These are phyloP conservation scores for Rhizophagus sp. DNA, from an alignment of 192 early-diverging fungal genomes.

Conservation along the genomic window DNA sequence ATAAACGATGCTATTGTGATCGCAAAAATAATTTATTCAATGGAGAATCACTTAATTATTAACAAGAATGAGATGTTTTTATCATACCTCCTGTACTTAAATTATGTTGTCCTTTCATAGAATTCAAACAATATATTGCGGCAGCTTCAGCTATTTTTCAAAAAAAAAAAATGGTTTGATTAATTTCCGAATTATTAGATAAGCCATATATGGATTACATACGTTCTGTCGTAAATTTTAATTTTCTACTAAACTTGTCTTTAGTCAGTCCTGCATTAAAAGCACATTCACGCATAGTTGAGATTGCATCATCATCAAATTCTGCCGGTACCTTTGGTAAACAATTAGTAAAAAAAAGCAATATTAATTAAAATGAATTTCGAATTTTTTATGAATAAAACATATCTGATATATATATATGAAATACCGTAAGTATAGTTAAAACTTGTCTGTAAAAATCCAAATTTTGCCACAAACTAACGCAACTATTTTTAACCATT, in stretches of 20 bases:
- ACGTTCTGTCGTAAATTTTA: not conserved
- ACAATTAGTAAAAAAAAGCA: too few species aligned
- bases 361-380: too few species aligned
- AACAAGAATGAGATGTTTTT: not conserved
- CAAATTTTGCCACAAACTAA: too few species aligned
- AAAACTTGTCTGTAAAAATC: too few species aligned
- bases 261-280: not conserved
- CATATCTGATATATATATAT: too few species aligned
- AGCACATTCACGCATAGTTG: not conserved
- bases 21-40: not conserved
- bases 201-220: too few species aligned
- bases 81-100: slow-evolving; percentile 8
- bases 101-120: not conserved
- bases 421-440: too few species aligned
- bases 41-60: not conserved
- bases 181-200: too few species aligned
- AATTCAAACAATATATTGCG: not conserved
- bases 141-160: slow-evolving; percentile 16
- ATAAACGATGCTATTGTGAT: slow-evolving; percentile 43
- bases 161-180: not conserved
- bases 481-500: too few species aligned
- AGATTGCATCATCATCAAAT: not conserved
- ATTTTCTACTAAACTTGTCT: not conserved
- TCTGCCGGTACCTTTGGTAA: not conserved
- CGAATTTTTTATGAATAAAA: too few species aligned